Base-by-base conservation (phyloP, 208 protist species). In the Leishmania tropica region DNA sequence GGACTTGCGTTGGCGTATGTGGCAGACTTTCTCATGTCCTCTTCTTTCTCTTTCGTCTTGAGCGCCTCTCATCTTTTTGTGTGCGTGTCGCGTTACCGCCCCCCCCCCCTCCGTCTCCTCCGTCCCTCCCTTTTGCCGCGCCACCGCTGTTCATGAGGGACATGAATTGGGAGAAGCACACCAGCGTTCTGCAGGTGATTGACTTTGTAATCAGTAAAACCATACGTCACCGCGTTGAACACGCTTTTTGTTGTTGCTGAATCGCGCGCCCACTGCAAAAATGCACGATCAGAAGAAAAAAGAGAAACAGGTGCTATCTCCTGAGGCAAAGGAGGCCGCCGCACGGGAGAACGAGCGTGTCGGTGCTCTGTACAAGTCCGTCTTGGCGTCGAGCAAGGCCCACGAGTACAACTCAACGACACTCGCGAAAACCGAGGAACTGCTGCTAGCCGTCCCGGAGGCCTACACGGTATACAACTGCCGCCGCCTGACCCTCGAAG, bases 381-480 rank as follows among this genome's bases (percentile, higher is more conserved):
- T 91, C 21, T 79, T 95, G 47, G 71, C 81, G 51, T 62, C 89
- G 48, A 73, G 79, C 5, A 75, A 83, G 21, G 24, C 54, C 10
- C 54, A 81, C 31, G 64, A 84, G 31, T 89, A 87, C 81, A 88
- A 81, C 1, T 64, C 67, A 42, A 62, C 85, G 3, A 85, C 87
- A 3, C 76, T 96, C 5, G 67, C 76, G 35, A 78, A 89, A 54
- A 89, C 87, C 11, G 81, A 87, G 40, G 72, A 58, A 28, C 76
- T 98, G 53, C 83, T 97, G 1, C 58, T 84, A 42, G 81, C 90
- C 19, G 90, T 95, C 71, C 92, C 96, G 15, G 92, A 98, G 74
- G 89, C 87, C 15, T 97, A 98, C 87, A 87, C 94, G 4, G 85
- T 94, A 54, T 98, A 94, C 81, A 96, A 96, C 85, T 96, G 92